Base-by-base conservation (phyloP, 371 early-diverging fungal genomes). In the Nematocida sp. region DNA sequence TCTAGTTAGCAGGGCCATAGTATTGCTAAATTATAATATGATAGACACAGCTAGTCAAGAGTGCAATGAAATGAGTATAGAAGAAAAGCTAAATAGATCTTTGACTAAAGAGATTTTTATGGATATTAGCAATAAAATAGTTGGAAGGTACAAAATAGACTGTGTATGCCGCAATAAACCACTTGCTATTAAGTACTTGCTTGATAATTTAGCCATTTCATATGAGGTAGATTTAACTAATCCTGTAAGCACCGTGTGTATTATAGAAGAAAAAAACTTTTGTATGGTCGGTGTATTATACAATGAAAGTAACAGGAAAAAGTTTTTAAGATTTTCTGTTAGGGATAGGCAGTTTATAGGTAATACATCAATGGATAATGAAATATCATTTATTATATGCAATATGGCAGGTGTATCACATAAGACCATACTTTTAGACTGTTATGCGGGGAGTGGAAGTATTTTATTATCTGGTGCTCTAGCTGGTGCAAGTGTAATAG, bases 361-460 rank as follows among this genome's bases (percentile, higher is more conserved):
- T 3, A 76, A 72, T 55, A 84, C 85, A 3, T 60, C 73, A 6
- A 80, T 84, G 80, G 83, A 84, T 54, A 62, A 64, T 27, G 85
- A 84, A 83, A 25, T 83, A 45, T 45, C 83, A 25, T 70, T 83
- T 76, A 58, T 84, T 15, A 76, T 81, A 60, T 62, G 56, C 25
- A 84, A 84, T 80, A 7, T 73, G 5, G 50, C 76, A 0, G 40
- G 64, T 57, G 52, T 82, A 39, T 45, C 39, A n/a, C 25, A 45
- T 3, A 69, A 58, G n/a, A 56, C 20, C 2, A 52, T 84, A 15
- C 66, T 84, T 27, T 62, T 69, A 40, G 85, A 84, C 56, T 83
- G 83, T 40, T 84, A 44, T 72, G 62, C 64, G 39, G 85, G 85
- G 23, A 84, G 84, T 52, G 80, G 85, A 60, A 83, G 83, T 56